phyloP scores from a whole-genome alignment of 1,284 basidiomycete genomes.

The Pulveroboletus sp. region DNA sequence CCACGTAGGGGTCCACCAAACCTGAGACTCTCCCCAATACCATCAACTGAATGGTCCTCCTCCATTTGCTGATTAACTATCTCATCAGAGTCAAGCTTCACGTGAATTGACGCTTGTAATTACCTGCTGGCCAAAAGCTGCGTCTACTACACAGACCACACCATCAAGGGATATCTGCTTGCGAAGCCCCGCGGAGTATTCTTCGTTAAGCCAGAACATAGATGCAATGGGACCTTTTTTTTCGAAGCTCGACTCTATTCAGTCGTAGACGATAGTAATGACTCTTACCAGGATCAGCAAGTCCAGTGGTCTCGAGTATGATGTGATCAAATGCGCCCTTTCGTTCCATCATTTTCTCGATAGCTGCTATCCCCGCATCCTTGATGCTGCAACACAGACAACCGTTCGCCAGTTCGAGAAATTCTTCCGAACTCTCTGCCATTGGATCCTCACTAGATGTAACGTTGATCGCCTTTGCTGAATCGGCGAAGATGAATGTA shows the following conservation, averaged over 20 bases:
- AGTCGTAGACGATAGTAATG: neutral
- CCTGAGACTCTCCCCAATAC: conserved; percentile 78
- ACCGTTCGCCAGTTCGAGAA: conserved; percentile 89
- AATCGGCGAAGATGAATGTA: conserved; percentile 6
- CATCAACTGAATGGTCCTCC: conserved; percentile 67
- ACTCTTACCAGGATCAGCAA: conserved; percentile 82
- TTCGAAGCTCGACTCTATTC: neutral
- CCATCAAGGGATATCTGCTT: conserved; percentile 81
- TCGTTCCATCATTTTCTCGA: conserved; percentile 82
- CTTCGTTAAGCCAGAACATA: conserved; percentile 93
- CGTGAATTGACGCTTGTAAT: conserved; percentile 11
- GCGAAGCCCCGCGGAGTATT: conserved; percentile 71
- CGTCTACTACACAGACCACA: conserved; percentile 90
- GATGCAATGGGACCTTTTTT: conserved; percentile 72
- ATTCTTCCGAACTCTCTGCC: conserved; percentile 69
- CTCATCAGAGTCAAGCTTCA: conserved; percentile 10
- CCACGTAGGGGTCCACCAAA: conserved; percentile 35
- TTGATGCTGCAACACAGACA: conserved; percentile 95
- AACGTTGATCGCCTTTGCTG: conserved; percentile 78
- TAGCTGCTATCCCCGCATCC: conserved; percentile 86
- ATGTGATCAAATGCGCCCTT: conserved; percentile 91
- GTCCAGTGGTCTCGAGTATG: conserved; percentile 88
- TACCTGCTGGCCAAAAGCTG: conserved; percentile 80
- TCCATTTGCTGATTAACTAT: conserved; percentile 69
- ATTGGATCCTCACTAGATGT: conserved; percentile 65